Conservation (phyloP, 768 basidiomycete genomes). For the Tremella fuciformis region DNA sequence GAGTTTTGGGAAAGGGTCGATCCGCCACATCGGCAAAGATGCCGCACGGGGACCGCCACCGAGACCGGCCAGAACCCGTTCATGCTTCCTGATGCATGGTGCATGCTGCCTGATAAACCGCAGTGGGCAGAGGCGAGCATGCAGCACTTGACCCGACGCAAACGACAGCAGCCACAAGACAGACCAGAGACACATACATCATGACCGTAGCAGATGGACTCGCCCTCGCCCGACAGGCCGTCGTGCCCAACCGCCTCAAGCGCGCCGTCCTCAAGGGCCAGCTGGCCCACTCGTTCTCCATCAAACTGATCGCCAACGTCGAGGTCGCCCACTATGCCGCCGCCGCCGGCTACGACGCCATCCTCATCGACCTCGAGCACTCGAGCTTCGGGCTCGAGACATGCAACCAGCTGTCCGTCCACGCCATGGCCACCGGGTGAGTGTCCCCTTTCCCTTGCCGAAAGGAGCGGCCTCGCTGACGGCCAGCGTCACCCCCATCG, state of each 20-base stretch:
- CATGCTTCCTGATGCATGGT: no score
- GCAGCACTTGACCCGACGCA: no score
- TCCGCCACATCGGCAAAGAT: no score
- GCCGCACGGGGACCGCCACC: no score
- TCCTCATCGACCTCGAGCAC: constrained; percentile 44
- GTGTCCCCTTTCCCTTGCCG: background rate
- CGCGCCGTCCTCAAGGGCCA: constrained; percentile 11
- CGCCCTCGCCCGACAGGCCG: constrained; percentile 12
- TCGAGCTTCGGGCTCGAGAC: constrained; percentile 31
- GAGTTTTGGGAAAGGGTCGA: no score
- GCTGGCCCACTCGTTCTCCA: constrained; percentile 34
- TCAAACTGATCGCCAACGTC: constrained; percentile 26
- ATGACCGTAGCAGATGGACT: constrained; percentile 1
- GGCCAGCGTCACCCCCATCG: constrained; percentile 30
- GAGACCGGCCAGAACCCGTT: no score
- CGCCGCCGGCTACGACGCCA: constrained; percentile 32
- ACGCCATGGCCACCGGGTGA: constrained; percentile 30
- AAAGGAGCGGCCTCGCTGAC: background rate
- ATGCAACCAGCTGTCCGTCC: constrained; percentile 23
- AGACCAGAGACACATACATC: no score
- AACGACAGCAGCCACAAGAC: no score
- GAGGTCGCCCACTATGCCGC: constrained; percentile 35
- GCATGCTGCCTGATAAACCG: no score
- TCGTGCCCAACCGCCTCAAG: constrained; percentile 21
- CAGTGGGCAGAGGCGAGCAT: no score